Conservation (phyloP, 257 asterid species). For the Schizonepeta tenuifolia region DNA sequence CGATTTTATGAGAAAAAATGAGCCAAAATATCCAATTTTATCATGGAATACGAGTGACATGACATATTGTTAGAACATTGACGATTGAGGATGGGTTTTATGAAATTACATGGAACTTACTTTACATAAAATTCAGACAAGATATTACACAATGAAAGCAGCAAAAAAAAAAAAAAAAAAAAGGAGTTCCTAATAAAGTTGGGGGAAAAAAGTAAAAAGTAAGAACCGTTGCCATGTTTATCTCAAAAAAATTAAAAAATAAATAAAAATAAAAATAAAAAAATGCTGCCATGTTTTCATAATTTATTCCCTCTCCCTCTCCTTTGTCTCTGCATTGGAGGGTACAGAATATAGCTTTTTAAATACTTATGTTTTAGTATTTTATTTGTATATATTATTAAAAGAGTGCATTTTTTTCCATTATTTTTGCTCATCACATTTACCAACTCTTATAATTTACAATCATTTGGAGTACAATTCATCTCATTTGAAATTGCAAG, state of each 20-base stretch:
- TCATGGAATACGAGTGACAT: not conserved
- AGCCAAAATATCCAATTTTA: no score
- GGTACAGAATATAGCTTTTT: slow-evolving; percentile 21
- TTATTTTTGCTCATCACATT: not conserved
- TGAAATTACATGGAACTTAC: not conserved
- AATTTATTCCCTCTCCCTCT: slow-evolving; percentile 31
- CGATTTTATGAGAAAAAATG: no score
- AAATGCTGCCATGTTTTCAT: slow-evolving; percentile 31
- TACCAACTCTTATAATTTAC: slow-evolving; percentile 6
- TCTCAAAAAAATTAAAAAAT: no score
- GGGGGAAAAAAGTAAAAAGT: not conserved
- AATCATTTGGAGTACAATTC: not conserved
- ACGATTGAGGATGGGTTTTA: not conserved
- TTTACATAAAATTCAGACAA: not conserved
- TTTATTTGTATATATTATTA: not conserved
- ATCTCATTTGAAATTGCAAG: not conserved
- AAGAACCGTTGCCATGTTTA: not conserved
- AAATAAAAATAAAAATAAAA: no score
- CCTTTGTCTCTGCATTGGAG: slow-evolving; percentile 13
- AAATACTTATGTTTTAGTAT: not conserved
- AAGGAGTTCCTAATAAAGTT: not conserved
- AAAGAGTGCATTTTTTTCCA: not conserved
- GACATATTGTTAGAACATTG: not conserved
- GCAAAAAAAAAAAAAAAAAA: not conserved
- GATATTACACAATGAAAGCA: slow-evolving; percentile 5